Evolutionary conservation across 2,329 filamentous ascomycete species (phyloP), one percentile per base, ranked within the genome.

Genomic region (Niveomyces coronatus): DNA sequence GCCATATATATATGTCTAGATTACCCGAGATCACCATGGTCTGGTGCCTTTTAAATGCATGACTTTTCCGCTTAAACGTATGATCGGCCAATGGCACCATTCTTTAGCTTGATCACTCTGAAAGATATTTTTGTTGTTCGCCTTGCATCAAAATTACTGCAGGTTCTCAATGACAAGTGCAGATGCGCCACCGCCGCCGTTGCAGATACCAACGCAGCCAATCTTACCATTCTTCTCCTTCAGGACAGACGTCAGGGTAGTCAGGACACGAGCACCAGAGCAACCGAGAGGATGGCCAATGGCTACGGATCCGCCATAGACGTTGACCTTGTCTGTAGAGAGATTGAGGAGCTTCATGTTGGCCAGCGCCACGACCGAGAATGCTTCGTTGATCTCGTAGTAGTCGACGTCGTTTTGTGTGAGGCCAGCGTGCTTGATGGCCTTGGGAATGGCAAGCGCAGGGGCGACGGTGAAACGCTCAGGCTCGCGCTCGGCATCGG

Each of bases 341-440:
- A 98, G 67, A 45, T 71, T 73, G 28, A 98, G 78, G 39, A 96
- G 63, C 76, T 98, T 94, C 67, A 94, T 79, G 71, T 98, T 98
- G 49, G 91, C 88, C 37, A 98, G 74, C 27, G 91, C 86, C 46
- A 98, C 91, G 35, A 94, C 91, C 46, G 85, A 91, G 71, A 98
- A 98, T 29, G 91, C 91, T 71, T 98, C 91, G 71, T 98, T 98
- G 72, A 98, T 95, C 72, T 98, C 91, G 62, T 91, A 98, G 51
- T 79, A 91, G 55, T 96, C 89, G 42, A 98, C 73, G 43, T 85
- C 72, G 46, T 81, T 76, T 50, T 79, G 73, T 41, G 77, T 74
- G 45, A 98, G 67, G 45, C 85, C 84, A 44, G 91, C 91, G 65
- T 98, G 89, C 73, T 89, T 87, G 56, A 98, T 76, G 42, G 91